Evolutionary conservation across 192 early-diverging fungal genomes (phyloP).

Genomic region (Mortierella antarctica): DNA sequence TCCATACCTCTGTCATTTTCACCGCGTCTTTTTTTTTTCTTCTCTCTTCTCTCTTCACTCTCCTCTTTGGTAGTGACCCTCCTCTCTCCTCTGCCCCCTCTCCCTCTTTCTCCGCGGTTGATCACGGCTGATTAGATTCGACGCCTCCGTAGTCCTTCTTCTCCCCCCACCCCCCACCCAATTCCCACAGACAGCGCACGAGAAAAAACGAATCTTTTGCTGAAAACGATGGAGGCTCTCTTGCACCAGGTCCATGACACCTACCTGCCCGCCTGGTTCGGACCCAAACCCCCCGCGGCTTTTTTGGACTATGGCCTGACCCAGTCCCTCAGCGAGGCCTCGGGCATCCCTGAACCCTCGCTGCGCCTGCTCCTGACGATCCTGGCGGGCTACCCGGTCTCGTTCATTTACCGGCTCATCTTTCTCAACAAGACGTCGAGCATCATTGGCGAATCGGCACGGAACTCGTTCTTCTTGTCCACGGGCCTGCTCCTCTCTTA

Average conservation of each 20-base stretch:
- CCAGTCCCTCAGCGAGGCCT: constrained; percentile 28
- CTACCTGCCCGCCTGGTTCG: constrained; percentile 43
- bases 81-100: not conserved
- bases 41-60: not conserved
- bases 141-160: not conserved
- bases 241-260: constrained; percentile 22
- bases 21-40: not conserved
- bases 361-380: constrained; percentile 62
- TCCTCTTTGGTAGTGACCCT: not conserved
- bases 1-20: no score
- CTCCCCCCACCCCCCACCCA: not conserved
- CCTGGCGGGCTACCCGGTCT: constrained; percentile 57
- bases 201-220: no score
- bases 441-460: constrained; percentile 52
- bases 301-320: constrained; percentile 53
- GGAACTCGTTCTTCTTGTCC: constrained; percentile 58
- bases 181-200: not conserved
- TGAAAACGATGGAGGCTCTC: constrained; percentile 21
- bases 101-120: not conserved
- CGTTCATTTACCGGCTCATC: constrained; percentile 56
- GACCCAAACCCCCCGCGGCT: constrained; percentile 19
- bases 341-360: constrained; percentile 63
- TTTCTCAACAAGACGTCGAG: constrained; percentile 54
- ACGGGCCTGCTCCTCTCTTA: constrained; percentile 58
- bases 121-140: not conserved